Base-by-base conservation (phyloP, 768 basidiomycete genomes). In the Suillus weaverae region DNA sequence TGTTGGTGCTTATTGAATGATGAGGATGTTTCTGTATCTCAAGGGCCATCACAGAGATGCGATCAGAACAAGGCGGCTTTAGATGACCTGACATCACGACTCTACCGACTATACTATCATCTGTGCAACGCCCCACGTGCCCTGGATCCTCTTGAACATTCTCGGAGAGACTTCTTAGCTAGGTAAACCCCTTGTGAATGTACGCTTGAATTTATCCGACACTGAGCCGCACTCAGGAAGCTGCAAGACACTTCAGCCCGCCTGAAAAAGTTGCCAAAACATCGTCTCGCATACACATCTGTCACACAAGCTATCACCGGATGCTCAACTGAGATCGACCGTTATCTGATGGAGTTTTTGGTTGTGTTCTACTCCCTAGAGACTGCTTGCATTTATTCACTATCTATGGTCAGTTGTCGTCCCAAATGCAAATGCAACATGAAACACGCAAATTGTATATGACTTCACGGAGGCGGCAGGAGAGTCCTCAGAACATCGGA, bases 401-500 rank as follows among this genome's bases (percentile, higher is more conserved):
- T 32, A 16, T 3, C 30, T 20, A 3, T 51, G 8, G 18, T 4
- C 5, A 53, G 30, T 33, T 4, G 10, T 32, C 30, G 14, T 51
- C 50, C 1, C 50, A 51, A 11, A 51, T 30, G 14, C 7, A 8
- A 30, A 44, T 8, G 20, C 50, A 51, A 7, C 26, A 6, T 50
- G 22, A 50, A 5, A 26, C 14, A 50, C 13, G 7, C 14, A 30
- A 51, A 51, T 0, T 30, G 32, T 36, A n/a, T 6, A 18, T 20
- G 3, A 44, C 2, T 20, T 18, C 7, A 41, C 43, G 4, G 43
- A 44, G 43, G 8, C 43, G 18, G 6, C 14, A 14, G 30, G 26
- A 4, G 72, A 73, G 41, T 65, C 5, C 14, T 41, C 39, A 44
- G 43, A 44, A 44, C 7, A 8, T 44, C 18, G 20, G 8, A 20